These are phyloP conservation scores for Sporothrix brasiliensis DNA, from an alignment of 2,329 filamentous ascomycete genomes.

Conservation along the genomic window DNA sequence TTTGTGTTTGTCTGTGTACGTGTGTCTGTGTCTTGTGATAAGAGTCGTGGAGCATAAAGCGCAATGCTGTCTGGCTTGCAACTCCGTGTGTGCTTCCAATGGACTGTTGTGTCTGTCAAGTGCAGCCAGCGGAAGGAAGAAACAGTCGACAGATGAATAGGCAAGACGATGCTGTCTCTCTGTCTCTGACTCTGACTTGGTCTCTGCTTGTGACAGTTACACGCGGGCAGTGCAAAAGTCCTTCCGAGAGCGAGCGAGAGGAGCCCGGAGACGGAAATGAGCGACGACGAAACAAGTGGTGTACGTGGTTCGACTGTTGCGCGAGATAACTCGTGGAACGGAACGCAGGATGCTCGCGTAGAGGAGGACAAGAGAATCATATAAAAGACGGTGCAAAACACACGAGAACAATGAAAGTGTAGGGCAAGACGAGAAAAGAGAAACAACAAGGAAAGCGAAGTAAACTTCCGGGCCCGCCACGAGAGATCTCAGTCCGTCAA, in stretches of 20 bases:
- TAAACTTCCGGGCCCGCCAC: constrained; percentile 6
- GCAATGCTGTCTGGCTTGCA: constrained; percentile 2
- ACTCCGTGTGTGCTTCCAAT: not conserved
- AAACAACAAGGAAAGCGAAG: constrained; percentile 2
- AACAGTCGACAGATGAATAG: not conserved
- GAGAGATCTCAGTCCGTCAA: constrained; percentile 21
- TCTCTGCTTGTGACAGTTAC: constrained; percentile 32
- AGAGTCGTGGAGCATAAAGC: constrained; percentile 1
- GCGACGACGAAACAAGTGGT: not conserved
- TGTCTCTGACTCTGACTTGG: too few relatives aligned
- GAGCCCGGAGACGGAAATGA: not conserved
- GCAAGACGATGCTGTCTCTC: constrained; percentile 23
- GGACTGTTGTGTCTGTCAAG: not conserved
- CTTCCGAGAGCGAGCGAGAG: constrained; percentile 15
- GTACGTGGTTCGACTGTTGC: not conserved
- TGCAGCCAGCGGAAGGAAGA: constrained; percentile 1
- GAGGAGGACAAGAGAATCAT: constrained; percentile 7
- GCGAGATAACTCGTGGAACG: constrained; percentile 26
- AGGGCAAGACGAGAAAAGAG: not conserved
- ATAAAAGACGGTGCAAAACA: constrained; percentile 7
- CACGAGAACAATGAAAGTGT: not conserved
- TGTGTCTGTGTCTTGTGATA: constrained; percentile 22
- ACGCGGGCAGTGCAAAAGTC: constrained; percentile 22
- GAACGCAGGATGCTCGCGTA: constrained; percentile 2
- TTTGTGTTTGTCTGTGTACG: constrained; percentile 15